Percentiles rank a stretch among this genome's conserved stretches.
Evolutionary conservation across 345 rosid species (phyloP).

Genomic region (Lumnitzera racemosa): DNA sequence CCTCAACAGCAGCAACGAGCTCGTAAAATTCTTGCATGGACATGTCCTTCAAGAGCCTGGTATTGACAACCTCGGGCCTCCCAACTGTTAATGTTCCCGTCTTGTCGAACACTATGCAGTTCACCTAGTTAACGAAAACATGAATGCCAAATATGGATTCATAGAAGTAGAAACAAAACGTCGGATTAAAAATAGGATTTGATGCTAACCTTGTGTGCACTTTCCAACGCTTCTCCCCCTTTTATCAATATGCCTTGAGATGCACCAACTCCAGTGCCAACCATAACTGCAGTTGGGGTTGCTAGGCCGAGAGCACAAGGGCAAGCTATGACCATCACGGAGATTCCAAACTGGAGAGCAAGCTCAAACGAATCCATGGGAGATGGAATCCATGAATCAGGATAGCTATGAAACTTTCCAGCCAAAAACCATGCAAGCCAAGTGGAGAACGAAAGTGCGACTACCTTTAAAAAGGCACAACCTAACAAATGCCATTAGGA

Average conservation of each 20-base stretch:
- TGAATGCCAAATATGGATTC: too few relatives aligned
- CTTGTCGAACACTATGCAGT: conserved; percentile 84
- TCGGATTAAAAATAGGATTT: not conserved
- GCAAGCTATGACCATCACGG: conserved; percentile 97
- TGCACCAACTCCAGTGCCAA: conserved; percentile 95
- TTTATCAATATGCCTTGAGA: conserved; percentile 82
- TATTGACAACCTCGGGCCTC: conserved; percentile 64
- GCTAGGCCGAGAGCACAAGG: conserved; percentile 93
- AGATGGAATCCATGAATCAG: conserved; percentile 74
- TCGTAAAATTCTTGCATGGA: conserved; percentile 60
- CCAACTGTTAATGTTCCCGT: conserved; percentile 90
- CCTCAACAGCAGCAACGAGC: conserved; percentile 79
- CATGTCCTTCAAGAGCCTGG: conserved; percentile 53
- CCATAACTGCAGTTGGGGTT: conserved; percentile 96
- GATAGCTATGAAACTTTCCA: conserved; percentile 63
- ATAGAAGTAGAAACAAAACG: not conserved
- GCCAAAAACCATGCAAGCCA: conserved; percentile 81
- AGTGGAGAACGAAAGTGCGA: conserved; percentile 53
- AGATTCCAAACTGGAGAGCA: conserved; percentile 82
- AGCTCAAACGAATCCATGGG: conserved; percentile 85
- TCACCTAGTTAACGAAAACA: conserved; percentile 33
- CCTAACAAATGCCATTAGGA: not conserved
- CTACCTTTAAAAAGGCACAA: conserved; percentile 38
- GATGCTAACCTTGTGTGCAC: conserved; percentile 57
- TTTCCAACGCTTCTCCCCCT: conserved; percentile 85